A percentile compares a stretch with the other conserved stretches of the same genome.
Conservation (phyloP, 257 asterid species). For the Plantago major region DNA sequence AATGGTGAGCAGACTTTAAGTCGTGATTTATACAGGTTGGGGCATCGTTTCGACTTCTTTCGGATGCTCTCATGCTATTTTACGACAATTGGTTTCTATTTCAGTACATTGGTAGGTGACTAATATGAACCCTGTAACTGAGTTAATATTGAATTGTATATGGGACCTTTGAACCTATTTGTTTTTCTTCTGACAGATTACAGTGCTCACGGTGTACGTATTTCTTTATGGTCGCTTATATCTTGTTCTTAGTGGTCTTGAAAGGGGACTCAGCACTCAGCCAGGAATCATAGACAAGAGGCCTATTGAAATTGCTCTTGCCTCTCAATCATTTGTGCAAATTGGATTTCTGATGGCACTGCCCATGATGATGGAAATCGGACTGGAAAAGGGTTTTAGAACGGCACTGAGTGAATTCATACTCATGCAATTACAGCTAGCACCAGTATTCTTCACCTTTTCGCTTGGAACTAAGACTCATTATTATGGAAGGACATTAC, state of each 20-base stretch:
- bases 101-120: slow-evolving; percentile 80
- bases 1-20: slow-evolving; percentile 97
- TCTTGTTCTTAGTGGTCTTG: slow-evolving; percentile 95
- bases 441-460: slow-evolving; percentile 96
- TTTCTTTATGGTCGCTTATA: slow-evolving; percentile 95
- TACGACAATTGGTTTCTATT: slow-evolving; percentile 94
- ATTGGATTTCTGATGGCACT: slow-evolving; percentile 95
- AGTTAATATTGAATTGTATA: slow-evolving; percentile 9
- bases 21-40: slow-evolving; percentile 92
- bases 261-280: slow-evolving; percentile 57
- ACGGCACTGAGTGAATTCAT: slow-evolving; percentile 91
- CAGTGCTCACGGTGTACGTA: slow-evolving; percentile 89
- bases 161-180: slow-evolving; percentile 19
- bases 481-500: slow-evolving; percentile 87
- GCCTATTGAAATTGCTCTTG: slow-evolving; percentile 87
- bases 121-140: slow-evolving; percentile 8
- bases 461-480: slow-evolving; percentile 96
- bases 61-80: slow-evolving; percentile 95
- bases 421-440: slow-evolving; percentile 89
- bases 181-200: slow-evolving; percentile 55
- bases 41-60: slow-evolving; percentile 96
- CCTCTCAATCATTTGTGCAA: slow-evolving; percentile 93
- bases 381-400: slow-evolving; percentile 85
- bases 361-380: slow-evolving; percentile 99
- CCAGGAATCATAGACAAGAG: slow-evolving; percentile 59